Conservation (phyloP, 257 asterid species). For the Ophiorrhiza pumila region DNA sequence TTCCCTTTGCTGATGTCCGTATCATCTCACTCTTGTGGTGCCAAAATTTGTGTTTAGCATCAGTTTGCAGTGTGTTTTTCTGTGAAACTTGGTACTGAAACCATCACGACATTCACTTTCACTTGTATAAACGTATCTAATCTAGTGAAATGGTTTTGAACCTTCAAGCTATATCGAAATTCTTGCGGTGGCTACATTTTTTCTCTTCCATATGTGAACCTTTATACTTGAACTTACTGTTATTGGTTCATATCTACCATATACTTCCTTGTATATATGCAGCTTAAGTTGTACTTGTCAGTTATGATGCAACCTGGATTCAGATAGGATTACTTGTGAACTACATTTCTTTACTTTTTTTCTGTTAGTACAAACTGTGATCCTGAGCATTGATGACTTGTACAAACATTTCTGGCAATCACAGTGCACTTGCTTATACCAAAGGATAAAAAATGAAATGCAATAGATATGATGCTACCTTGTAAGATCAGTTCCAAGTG, state of each 20-base stretch:
- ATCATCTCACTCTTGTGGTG: constrained; percentile 10
- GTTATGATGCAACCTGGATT: background rate
- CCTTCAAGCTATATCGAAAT: background rate
- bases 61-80: background rate
- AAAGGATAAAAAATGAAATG: background rate
- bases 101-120: background rate
- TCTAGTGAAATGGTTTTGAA: background rate
- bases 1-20: constrained; percentile 5
- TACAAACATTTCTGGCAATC: background rate
- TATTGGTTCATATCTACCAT: background rate
- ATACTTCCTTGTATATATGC: background rate
- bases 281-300: background rate
- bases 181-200: background rate
- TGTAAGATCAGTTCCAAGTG: background rate
- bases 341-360: background rate
- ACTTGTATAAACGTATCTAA: background rate
- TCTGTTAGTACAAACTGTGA: background rate
- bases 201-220: too few species aligned
- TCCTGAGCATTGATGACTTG: background rate
- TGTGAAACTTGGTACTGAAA: background rate
- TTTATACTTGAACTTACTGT: background rate
- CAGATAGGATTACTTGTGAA: background rate
- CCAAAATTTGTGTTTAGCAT: background rate
- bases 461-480: background rate
- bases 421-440: background rate